These are phyloP conservation scores for Monosporascus sp. DNA, from an alignment of 2,329 filamentous ascomycete genomes.

Conservation along the genomic window DNA sequence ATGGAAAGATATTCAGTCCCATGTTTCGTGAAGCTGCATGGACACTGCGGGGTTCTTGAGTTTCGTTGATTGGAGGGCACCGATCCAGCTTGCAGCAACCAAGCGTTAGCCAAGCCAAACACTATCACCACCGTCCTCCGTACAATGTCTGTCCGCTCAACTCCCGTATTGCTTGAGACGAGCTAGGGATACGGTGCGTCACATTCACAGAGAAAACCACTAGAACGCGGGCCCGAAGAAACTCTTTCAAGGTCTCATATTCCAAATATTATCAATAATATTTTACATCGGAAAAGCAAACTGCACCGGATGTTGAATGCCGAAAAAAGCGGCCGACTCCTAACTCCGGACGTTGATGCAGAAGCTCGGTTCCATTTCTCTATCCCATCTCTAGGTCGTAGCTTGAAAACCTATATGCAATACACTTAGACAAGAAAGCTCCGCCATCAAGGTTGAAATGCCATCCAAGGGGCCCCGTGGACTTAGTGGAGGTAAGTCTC, in stretches of 20 bases:
- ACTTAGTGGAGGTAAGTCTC: background rate
- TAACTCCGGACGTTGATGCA: background rate
- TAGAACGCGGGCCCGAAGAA: too few relatives aligned
- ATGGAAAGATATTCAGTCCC: too few relatives aligned
- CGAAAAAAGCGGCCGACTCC: background rate
- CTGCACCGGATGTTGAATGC: background rate
- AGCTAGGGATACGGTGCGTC: too few relatives aligned
- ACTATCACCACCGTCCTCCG: background rate
- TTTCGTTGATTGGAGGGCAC: background rate
- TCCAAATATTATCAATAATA: constrained; percentile 1
- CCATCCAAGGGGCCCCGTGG: background rate
- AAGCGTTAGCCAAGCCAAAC: background rate
- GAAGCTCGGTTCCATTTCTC: background rate
- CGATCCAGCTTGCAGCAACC: background rate
- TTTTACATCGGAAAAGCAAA: background rate
- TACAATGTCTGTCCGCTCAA: too few relatives aligned
- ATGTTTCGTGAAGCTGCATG: background rate
- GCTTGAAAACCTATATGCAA: background rate
- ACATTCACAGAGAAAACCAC: too few relatives aligned
- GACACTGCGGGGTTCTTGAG: background rate
- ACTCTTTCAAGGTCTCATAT: background rate
- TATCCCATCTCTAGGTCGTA: background rate
- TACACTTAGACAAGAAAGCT: background rate
- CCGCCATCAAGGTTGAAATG: background rate
- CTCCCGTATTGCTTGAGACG: too few relatives aligned